Percentiles rank a stretch among this genome's conserved stretches.
phyloP scores from a whole-genome alignment of 2,329 filamentous ascomycete species.

The Chaetomiaceae sp. region DNA sequence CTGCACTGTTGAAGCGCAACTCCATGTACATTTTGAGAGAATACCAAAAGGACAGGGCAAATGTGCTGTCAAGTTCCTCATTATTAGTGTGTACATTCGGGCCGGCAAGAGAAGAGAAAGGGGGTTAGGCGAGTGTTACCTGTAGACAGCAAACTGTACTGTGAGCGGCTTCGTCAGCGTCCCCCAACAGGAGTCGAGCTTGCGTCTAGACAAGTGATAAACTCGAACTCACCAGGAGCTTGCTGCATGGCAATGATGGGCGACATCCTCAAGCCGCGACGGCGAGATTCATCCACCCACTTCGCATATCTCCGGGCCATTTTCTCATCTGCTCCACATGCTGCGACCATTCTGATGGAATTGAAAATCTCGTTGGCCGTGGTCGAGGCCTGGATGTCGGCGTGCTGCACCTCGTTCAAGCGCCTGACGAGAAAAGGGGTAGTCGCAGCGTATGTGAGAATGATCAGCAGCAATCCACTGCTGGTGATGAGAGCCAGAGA shows the following conservation, averaged over 20 bases:
- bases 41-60: slow-evolving; percentile 60
- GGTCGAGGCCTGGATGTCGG: slow-evolving; percentile 54
- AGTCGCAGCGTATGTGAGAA: slow-evolving; percentile 43
- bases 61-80: slow-evolving; percentile 35
- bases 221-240: slow-evolving; percentile 26
- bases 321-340: slow-evolving; percentile 56
- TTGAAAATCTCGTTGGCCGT: slow-evolving; percentile 57
- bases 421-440: slow-evolving; percentile 54
- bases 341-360: slow-evolving; percentile 56
- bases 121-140: no score
- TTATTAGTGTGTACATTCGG: slow-evolving; percentile 1
- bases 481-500: slow-evolving; percentile 54
- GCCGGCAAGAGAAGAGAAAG: no score
- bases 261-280: slow-evolving; percentile 28
- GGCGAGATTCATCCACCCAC: slow-evolving; percentile 50
- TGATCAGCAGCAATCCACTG: slow-evolving; percentile 52
- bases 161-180: slow-evolving; percentile 1
- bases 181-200: no score
- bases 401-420: slow-evolving; percentile 39
- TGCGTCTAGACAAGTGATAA: no score
- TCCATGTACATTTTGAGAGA: slow-evolving; percentile 50
- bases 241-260: slow-evolving; percentile 30
- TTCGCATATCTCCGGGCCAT: slow-evolving; percentile 49
- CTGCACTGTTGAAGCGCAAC: slow-evolving; percentile 44
- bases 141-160: slow-evolving; percentile 32